phyloP scores from a whole-genome alignment of 2,329 filamentous ascomycete species.

The Stemphylium beticola region DNA sequence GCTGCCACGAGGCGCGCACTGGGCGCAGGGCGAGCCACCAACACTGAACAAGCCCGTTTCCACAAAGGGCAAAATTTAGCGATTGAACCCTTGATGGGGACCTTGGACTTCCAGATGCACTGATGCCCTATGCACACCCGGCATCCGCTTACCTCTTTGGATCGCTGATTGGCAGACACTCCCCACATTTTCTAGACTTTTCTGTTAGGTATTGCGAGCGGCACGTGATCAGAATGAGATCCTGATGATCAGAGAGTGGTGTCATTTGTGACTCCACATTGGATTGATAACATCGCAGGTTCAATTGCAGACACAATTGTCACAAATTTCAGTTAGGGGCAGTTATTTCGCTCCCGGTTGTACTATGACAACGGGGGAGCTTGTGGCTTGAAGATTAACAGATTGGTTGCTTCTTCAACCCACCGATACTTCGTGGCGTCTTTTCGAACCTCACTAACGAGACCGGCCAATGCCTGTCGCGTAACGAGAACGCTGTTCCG shows the following conservation, averaged over 20 bases:
- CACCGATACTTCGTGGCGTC: neutral
- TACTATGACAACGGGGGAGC: neutral
- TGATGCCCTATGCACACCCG: conserved; percentile 22
- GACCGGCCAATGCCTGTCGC: neutral
- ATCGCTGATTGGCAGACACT: conserved; percentile 8
- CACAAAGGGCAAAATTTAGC: conserved; percentile 23
- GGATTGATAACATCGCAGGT: neutral
- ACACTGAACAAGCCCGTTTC: neutral
- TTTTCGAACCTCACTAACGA: neutral
- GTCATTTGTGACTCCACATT: neutral
- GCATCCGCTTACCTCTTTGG: conserved; percentile 18
- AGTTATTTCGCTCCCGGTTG: neutral
- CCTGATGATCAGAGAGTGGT: neutral
- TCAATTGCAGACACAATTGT: neutral
- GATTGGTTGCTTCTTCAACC: neutral
- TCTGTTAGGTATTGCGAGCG: conserved; percentile 30
- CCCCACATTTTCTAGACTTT: conserved; percentile 23
- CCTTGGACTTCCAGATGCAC: conserved; percentile 16
- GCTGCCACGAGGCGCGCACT: conserved; percentile 29
- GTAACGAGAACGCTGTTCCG: neutral
- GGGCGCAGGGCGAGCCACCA: conserved; percentile 25
- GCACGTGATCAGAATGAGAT: conserved; percentile 25
- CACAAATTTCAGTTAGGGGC: neutral
- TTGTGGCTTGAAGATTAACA: neutral
- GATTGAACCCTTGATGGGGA: conserved; percentile 24